These are phyloP conservation scores for Aegilops umbellulata DNA, from an alignment of 176 grass and related monocot species.

Conservation along the genomic window DNA sequence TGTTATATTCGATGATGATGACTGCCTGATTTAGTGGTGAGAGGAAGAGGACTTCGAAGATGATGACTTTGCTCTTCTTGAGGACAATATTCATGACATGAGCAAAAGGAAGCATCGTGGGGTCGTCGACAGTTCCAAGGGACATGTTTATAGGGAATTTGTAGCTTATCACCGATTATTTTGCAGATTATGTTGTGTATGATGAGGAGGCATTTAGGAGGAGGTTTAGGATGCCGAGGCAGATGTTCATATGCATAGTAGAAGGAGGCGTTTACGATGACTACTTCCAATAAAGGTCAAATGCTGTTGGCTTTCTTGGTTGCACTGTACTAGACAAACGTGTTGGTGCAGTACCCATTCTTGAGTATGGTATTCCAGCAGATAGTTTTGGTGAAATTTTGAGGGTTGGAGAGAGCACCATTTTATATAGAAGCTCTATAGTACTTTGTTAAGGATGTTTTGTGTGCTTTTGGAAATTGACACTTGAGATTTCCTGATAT, in stretches of 20 bases:
- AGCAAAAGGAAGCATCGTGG: neutral
- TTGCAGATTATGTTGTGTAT: too few relatives aligned
- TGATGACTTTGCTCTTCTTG: neutral
- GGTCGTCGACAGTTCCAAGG: too few relatives aligned
- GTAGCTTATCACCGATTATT: too few relatives aligned
- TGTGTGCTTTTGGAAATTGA: neutral
- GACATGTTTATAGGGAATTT: neutral
- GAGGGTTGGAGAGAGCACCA: neutral
- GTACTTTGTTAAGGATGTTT: neutral
- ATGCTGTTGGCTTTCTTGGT: neutral
- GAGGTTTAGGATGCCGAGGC: too few relatives aligned
- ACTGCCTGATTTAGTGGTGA: neutral
- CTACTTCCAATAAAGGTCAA: neutral
- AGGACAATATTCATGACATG: neutral
- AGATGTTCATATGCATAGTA: neutral
- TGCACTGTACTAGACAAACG: neutral
- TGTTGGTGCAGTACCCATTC: too few relatives aligned
- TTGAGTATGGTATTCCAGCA: neutral
- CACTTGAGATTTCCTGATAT: neutral
- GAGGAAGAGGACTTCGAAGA: neutral
- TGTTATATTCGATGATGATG: neutral
- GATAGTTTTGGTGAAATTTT: neutral
- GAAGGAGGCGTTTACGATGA: neutral
- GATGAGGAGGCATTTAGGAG: too few relatives aligned
- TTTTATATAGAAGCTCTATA: neutral